phyloP scores from a whole-genome alignment of 2,329 filamentous ascomycete genomes.

The Nemania sp. region DNA sequence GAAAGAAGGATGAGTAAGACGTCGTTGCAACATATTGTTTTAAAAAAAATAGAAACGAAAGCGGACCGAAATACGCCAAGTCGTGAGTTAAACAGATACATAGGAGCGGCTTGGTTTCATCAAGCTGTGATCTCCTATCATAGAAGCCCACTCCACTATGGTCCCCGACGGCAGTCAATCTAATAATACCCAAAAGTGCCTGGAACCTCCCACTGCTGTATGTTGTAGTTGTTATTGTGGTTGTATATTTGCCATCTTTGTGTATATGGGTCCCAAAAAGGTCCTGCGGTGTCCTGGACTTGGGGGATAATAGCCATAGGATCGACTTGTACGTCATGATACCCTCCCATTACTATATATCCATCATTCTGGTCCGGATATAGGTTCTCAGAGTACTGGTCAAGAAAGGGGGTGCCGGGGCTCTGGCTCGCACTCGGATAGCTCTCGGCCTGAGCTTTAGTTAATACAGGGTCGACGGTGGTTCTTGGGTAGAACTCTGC shows the following conservation, averaged over 20 bases:
- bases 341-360: neutral
- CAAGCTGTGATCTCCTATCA: neutral
- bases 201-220: conserved; percentile 9
- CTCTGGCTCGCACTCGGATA: neutral
- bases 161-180: neutral
- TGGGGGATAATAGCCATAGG: neutral
- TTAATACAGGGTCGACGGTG: neutral
- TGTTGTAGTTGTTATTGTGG: neutral
- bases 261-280: neutral
- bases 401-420: neutral
- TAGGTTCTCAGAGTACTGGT: neutral
- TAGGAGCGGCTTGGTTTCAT: neutral
- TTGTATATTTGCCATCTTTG: conserved; percentile 1
- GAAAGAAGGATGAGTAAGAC: neutral
- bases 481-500: conserved; percentile 8
- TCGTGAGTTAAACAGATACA: neutral
- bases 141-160: neutral
- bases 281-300: neutral
- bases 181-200: neutral
- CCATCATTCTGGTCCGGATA: neutral
- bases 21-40: neutral
- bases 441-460: neutral
- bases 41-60: neutral
- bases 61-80: too few relatives aligned
- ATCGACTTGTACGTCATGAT: neutral